Base-by-base conservation (phyloP, 1,139 yeast species). In the Blastobotrys apis region DNA sequence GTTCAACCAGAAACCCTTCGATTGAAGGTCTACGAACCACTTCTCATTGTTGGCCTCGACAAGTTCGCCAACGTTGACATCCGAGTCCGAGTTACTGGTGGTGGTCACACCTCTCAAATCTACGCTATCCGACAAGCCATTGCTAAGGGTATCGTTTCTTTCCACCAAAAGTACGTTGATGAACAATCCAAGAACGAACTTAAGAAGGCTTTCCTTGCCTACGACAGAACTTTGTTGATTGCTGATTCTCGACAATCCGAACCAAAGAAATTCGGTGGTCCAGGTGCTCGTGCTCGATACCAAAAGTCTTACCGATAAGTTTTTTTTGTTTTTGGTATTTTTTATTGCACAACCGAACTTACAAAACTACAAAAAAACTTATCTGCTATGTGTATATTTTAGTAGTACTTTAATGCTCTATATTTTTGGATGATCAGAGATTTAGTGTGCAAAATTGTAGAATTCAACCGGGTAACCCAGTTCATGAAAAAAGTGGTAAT, bases 181-280 rank as follows among this genome's bases (percentile, higher is more conserved):
- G 98, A 92, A 81, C 96, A 95, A 75, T 84, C 96, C 66, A 94
- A 92, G 86, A 90, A 90, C 80, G 98, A 92, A 80, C 84, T 92
- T 74, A 92, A 94, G 95, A 90, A 88, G 81, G 82, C 94, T 67
- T 87, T 88, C 77, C 81, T 94, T 61, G 73, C 95, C 68, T 94
- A 90, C 84, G 98, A 92, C 92, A 90, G 96, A 81, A 88, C 98
- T 74, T 84, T 92, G 74, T 85, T 92, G 77, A 94, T 92, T 75
- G 98, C 99, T 67, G 99, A 92, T 76, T 81, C 97, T 68, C 88
- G 98, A 85, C 92, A 95, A 84, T 84, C 90, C 84, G 99, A 92
- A 81, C 99, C 99, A 84, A 92, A 92, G 97, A 92, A 92, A 82
- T 92, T 90, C 80, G 98, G 98, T 82, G 98, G 98, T 83, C 95